Conservation (phyloP, 768 basidiomycete species). For the Mycena rebaudengoi region DNA sequence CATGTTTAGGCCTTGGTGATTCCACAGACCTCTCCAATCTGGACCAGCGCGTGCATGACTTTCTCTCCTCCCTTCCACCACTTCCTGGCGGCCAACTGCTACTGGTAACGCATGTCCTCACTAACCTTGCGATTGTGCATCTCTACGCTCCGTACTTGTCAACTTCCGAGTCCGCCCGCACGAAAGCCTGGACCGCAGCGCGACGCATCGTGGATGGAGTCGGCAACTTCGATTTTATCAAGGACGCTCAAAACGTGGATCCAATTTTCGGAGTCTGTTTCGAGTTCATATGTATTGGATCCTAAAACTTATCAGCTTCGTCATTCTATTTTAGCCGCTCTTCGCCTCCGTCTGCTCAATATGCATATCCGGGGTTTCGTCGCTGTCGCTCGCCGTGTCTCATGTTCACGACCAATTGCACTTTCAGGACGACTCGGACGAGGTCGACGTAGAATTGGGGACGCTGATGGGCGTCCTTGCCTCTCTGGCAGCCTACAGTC, state of each 20-base stretch:
- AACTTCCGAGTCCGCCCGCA: not conserved
- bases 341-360: not conserved
- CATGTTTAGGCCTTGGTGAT: not conserved
- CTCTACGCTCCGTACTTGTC: not conserved
- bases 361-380: not conserved
- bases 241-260: not conserved
- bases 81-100: not conserved
- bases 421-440: not conserved
- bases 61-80: constrained; percentile 2
- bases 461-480: not conserved
- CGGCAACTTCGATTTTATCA: no score
- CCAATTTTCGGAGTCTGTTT: not conserved
- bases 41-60: not conserved
- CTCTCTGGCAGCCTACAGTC: not conserved
- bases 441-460: not conserved
- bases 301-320: not conserved
- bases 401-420: no score
- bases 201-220: not conserved
- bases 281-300: no score
- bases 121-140: constrained; percentile 6
- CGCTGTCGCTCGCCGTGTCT: no score
- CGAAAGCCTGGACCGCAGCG: not conserved
- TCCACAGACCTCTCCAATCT: not conserved
- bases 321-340: not conserved
- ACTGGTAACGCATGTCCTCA: not conserved